Evolutionary conservation across 1,284 basidiomycete genomes (phyloP), one percentile per base, ranked within the genome.

Genomic region (Ceratobasidium sp.): DNA sequence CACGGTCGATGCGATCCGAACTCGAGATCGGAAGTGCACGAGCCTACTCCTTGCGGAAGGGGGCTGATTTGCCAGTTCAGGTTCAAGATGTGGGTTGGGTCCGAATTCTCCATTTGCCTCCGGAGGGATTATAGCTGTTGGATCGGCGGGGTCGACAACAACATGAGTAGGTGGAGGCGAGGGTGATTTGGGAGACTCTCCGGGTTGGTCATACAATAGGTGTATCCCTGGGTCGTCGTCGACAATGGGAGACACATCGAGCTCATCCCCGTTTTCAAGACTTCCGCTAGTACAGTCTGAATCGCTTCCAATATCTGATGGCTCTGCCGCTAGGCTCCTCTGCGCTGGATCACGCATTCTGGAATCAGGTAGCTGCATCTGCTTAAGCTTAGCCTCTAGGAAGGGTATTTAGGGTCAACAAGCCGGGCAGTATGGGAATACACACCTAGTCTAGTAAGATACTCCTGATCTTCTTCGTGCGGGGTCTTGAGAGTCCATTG

Each of bases 11-110:
- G 70, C 67, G 56, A 74, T 74, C 19, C 73, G 71, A 46, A 74
- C 73, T 9, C 73, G 72, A 47, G 73, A 73, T 23, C 71, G 72
- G 56, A 74, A 74, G 29, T 72, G 71, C 19, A 74, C 72, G 21
- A 69, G 60, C 41, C 44, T 66, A 30, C 49, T 25, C 9, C 60
- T 49, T 7, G 60, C 39, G n/a, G 60, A 50, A 27, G 27, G 50
- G 21, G 33, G 23, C 39, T 46, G 49, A 16, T 54, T 25, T 11
- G 42, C 50, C 1, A 36, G 21, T 21, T 39, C 36, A 2, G 41
- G 39, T 27, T 56, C 39, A 11, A 6, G n/a, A 19, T 66, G 49
- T 6, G 39, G 50, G 7, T 54, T 39, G 9, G 36, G 60, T 4
- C 52, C 59, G 39, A 27, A 39, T 5, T 50, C 25, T 6, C 27